Evolutionary conservation across 768 basidiomycete species (phyloP), one percentile per base, ranked within the genome.

Genomic region (Lentinula sp.): DNA sequence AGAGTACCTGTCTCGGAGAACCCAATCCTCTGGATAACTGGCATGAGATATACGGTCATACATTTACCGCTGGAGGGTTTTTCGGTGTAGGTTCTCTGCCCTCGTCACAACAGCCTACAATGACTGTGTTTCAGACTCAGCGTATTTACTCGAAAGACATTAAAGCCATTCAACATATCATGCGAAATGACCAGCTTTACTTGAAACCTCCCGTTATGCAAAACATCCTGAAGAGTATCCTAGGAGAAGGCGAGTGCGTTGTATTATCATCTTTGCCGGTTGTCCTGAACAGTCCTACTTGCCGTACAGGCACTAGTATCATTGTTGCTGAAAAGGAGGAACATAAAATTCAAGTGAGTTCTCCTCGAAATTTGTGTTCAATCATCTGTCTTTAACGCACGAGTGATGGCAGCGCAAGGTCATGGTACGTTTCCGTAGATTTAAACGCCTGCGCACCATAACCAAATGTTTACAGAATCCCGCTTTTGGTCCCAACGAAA

Each of bases 401-500:
- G 28, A 10, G 41, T 15, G 8, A 43, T 12, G 2, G 13, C 37
- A 56, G 55, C 55, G 55, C 16, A 37, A 41, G 18, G 33, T 49
- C 42, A 59, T 59, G 57, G 57, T 37, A 45, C 28, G 57, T 9
- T 48, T 36, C 20, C 9, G 20, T 36, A 5, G 13, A 37, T 41
- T 2, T n/a, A 20, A 6, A 56, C 42, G 13, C 2, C 15, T 55
- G 6, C n/a, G 36, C 28, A 42, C 2, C 20, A 10, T 9, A 16
- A 13, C 8, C 18, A 45, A 16, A 1, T 36, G 2, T 28, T 20
- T 46, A 4, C 32, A 78, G 80, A 81, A 80, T 51, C 79, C 79
- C 5, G 77, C 79, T 1, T 81, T 81, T 41, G 76, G 78, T 3
- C 70, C 72, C 1, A 64, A 69, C 0, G 79, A 80, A 59, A 72